Conservation (phyloP, 2,329 filamentous ascomycete genomes). For the Bipolaris oryzae region DNA sequence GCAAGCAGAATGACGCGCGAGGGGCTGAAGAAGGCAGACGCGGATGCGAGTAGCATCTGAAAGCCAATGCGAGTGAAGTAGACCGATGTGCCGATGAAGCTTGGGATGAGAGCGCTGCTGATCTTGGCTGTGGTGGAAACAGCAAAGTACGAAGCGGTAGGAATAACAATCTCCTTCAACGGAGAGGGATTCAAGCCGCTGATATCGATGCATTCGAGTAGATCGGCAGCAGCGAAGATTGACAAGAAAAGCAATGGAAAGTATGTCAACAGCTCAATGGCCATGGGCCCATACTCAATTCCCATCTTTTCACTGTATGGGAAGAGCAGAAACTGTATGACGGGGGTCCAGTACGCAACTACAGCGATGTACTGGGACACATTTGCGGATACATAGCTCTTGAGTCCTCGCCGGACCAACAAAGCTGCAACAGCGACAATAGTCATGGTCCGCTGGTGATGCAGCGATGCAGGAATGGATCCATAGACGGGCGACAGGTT, state of each 20-base stretch:
- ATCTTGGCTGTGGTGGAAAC: slow-evolving; percentile 60
- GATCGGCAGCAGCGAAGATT: slow-evolving; percentile 51
- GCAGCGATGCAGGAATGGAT: slow-evolving; percentile 74
- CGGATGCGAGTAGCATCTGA: slow-evolving; percentile 68
- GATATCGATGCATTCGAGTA: slow-evolving; percentile 67
- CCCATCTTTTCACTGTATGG: slow-evolving; percentile 69
- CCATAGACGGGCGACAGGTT: slow-evolving; percentile 88
- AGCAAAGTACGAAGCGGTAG: slow-evolving; percentile 69
- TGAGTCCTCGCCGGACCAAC: slow-evolving; percentile 67
- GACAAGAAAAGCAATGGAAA: slow-evolving; percentile 56
- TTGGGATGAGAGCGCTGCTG: slow-evolving; percentile 50
- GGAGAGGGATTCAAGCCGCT: slow-evolving; percentile 61
- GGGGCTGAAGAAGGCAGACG: slow-evolving; percentile 70
- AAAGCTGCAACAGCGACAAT: slow-evolving; percentile 73
- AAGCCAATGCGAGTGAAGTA: slow-evolving; percentile 74
- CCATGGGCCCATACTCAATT: slow-evolving; percentile 72
- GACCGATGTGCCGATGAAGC: slow-evolving; percentile 65
- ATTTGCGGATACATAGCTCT: slow-evolving; percentile 57
- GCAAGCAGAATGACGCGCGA: slow-evolving; percentile 71
- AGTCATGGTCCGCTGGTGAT: slow-evolving; percentile 71
- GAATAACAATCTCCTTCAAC: slow-evolving; percentile 67
- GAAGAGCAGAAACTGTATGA: slow-evolving; percentile 74
- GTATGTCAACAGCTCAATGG: slow-evolving; percentile 76
- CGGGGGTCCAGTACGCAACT: slow-evolving; percentile 75
- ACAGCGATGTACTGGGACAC: slow-evolving; percentile 66